Conservation (phyloP, 192 early-diverging fungal genomes). For the Coemansia sp. region DNA sequence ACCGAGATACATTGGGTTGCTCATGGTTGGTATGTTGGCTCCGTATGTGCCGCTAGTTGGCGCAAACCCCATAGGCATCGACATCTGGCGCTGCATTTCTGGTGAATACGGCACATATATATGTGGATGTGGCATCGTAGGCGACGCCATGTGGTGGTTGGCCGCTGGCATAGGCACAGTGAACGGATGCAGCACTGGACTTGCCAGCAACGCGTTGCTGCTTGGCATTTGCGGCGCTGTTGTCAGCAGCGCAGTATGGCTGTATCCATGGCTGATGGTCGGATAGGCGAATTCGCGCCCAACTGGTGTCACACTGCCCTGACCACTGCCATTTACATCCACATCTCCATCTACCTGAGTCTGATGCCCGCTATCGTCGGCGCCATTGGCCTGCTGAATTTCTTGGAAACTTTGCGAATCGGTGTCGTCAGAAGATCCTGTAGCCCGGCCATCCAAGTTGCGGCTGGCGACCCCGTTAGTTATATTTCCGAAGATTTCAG, state of each 20-base stretch:
- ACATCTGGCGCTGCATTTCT: constrained; percentile 19
- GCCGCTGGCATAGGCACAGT: constrained; percentile 19
- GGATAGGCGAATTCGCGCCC: not conserved
- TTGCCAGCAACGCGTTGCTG: constrained; percentile 7
- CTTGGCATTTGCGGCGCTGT: not conserved
- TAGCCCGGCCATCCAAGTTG: not conserved
- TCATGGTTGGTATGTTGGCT: not conserved
- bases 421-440: not conserved
- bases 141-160: constrained; percentile 24
- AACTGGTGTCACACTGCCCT: not conserved
- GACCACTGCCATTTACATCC: not conserved
- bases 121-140: constrained; percentile 13
- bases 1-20: not conserved
- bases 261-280: not conserved
- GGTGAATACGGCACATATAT: constrained; percentile 14
- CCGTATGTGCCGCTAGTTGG: not conserved
- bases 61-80: constrained; percentile 1
- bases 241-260: not conserved
- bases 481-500: not conserved
- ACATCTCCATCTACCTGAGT: not conserved
- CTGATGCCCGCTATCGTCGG: not conserved
- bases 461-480: not conserved
- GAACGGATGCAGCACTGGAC: constrained; percentile 10
- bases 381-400: not conserved
- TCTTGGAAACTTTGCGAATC: constrained; percentile 7